Evolutionary conservation across 2,329 filamentous ascomycete species (phyloP).

Genomic region (Fragosphaeria purpurea): DNA sequence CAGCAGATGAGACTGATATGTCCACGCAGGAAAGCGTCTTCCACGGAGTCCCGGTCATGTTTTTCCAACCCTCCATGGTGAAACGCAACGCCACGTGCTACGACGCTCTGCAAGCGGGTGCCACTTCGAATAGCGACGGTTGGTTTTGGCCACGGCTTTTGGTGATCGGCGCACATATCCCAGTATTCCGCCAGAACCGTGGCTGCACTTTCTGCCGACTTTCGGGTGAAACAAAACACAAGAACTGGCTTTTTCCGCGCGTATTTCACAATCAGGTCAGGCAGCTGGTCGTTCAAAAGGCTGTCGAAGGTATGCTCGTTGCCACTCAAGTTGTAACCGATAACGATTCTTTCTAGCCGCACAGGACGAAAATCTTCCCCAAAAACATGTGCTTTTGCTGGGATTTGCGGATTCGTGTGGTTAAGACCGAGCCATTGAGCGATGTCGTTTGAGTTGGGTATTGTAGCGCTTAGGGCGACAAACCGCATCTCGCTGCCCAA

Average conservation of each 20-base stretch:
- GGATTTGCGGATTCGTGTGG: conserved; percentile 45
- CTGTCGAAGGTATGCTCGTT: conserved; percentile 76
- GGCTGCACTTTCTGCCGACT: conserved; percentile 59
- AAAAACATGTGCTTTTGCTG: conserved; percentile 60
- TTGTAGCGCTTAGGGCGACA: conserved; percentile 70
- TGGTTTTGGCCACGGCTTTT: conserved; percentile 56
- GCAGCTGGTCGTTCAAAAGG: conserved; percentile 54
- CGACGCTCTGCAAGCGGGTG: conserved; percentile 45
- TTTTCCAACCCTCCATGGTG: conserved; percentile 68
- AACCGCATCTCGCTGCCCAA: conserved; percentile 68
- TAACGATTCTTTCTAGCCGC: conserved; percentile 64
- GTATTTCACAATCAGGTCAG: conserved; percentile 55
- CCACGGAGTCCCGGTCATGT: conserved; percentile 55
- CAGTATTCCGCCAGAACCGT: conserved; percentile 58
- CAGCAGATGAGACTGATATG: conserved; percentile 76
- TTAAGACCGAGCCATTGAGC: conserved; percentile 68
- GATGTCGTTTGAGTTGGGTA: conserved; percentile 74
- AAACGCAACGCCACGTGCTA: conserved; percentile 57
- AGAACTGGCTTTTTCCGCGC: conserved; percentile 66
- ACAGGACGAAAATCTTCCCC: conserved; percentile 75
- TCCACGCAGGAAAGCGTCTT: conserved; percentile 58
- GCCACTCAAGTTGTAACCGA: conserved; percentile 51
- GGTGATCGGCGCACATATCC: conserved; percentile 35
- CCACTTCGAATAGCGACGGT: conserved; percentile 41
- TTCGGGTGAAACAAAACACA: conserved; percentile 72